phyloP scores from a whole-genome alignment of 2,329 filamentous ascomycete genomes.

The Hymenoscyphus repandus region DNA sequence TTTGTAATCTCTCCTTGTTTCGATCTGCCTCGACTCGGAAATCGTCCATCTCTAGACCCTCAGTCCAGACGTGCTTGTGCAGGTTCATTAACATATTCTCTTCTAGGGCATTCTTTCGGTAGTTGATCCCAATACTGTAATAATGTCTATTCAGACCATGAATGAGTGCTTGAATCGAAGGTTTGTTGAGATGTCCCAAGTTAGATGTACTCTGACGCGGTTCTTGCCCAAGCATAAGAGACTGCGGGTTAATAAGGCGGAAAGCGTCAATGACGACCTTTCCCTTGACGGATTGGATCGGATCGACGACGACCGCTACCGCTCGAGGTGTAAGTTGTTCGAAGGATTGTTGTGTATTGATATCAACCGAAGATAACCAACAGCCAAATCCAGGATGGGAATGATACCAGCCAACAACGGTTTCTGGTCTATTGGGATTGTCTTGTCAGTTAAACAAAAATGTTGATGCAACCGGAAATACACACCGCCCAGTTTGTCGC shows the following conservation, averaged over 20 bases:
- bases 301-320: conserved; percentile 95
- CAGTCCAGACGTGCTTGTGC: conserved; percentile 99
- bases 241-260: conserved; percentile 96
- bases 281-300: conserved; percentile 98
- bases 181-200: conserved; percentile 96
- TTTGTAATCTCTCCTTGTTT: conserved; percentile 84
- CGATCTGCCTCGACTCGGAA: conserved; percentile 78
- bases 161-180: conserved; percentile 98
- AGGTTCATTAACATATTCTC: conserved; percentile 99
- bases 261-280: conserved; percentile 99
- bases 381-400: conserved; percentile 98
- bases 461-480: background rate
- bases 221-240: conserved; percentile 95
- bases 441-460: conserved; percentile 7
- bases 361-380: conserved; percentile 98
- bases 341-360: conserved; percentile 99
- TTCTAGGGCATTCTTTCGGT: conserved; percentile 93
- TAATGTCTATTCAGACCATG: conserved; percentile 98
- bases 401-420: conserved; percentile 98
- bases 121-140: conserved; percentile 98
- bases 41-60: conserved; percentile 94
- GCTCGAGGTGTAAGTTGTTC: conserved; percentile 96
- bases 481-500: conserved; percentile 86
- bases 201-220: conserved; percentile 97
- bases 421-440: conserved; percentile 65